Conservation (phyloP, 2,329 filamentous ascomycete species). For the Coccinonectria pachysandricola region DNA sequence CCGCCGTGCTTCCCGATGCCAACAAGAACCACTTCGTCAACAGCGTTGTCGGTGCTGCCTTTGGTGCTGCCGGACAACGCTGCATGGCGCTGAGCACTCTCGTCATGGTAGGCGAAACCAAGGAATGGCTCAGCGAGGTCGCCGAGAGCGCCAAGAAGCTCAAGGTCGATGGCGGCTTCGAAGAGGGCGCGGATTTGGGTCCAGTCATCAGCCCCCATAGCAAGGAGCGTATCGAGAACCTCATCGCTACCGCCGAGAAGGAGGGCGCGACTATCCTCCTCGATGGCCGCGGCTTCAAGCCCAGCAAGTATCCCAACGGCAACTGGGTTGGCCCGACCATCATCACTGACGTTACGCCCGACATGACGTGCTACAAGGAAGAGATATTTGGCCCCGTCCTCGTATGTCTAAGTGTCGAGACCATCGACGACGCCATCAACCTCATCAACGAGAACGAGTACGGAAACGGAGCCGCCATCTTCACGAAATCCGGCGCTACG, state of each 20-base stretch:
- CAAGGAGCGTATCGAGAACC: constrained; percentile 64
- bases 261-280: constrained; percentile 77
- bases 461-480: constrained; percentile 78
- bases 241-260: constrained; percentile 67
- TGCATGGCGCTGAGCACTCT: constrained; percentile 81
- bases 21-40: constrained; percentile 88
- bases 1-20: constrained; percentile 72
- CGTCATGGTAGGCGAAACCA: constrained; percentile 76
- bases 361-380: constrained; percentile 77
- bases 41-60: constrained; percentile 72
- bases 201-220: constrained; percentile 74
- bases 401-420: constrained; percentile 68
- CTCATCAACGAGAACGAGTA: constrained; percentile 82
- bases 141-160: constrained; percentile 65
- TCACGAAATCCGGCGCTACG: constrained; percentile 67
- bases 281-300: constrained; percentile 66
- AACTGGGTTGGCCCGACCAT: constrained; percentile 81
- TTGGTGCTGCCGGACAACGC: constrained; percentile 74
- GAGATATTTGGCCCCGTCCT: constrained; percentile 82
- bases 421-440: constrained; percentile 68
- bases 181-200: constrained; percentile 67
- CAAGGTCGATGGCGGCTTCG: constrained; percentile 71
- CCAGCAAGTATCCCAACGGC: constrained; percentile 70
- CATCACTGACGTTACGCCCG: constrained; percentile 67
- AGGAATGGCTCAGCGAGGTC: constrained; percentile 70